Conservation (phyloP, 2,329 filamentous ascomycete species). For the Botrytis cinerea region DNA sequence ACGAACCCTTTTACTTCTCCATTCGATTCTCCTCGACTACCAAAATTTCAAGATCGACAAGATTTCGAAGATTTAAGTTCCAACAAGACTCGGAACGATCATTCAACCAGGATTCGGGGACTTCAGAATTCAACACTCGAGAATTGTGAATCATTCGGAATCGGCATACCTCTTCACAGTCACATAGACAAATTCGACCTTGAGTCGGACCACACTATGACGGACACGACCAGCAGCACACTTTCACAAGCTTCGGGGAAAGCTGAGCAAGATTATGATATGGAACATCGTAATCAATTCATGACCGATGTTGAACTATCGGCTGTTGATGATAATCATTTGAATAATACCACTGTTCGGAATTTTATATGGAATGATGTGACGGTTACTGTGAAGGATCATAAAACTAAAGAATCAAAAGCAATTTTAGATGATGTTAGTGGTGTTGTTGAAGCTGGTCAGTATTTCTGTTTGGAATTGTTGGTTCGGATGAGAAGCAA, state of each 20-base stretch:
- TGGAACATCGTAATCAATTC: conserved; percentile 21
- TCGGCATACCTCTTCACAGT: background rate
- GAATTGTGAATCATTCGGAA: background rate
- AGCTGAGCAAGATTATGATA: conserved; percentile 14
- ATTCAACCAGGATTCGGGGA: background rate
- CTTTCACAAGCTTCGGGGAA: conserved; percentile 21
- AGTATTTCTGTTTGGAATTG: conserved; percentile 18
- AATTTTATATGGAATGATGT: conserved; percentile 67
- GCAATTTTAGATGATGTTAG: conserved; percentile 63
- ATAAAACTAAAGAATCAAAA: conserved; percentile 62
- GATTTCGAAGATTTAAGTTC: background rate
- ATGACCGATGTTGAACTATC: conserved; percentile 38
- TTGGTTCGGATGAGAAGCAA: background rate
- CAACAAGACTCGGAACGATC: background rate
- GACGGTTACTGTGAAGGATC: conserved; percentile 72
- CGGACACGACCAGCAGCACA: conserved; percentile 19
- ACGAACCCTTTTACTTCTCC: conserved; percentile 15
- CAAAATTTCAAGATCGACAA: background rate
- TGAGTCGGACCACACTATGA: conserved; percentile 5
- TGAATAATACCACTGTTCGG: conserved; percentile 64
- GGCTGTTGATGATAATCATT: conserved; percentile 43
- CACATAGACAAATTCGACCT: background rate
- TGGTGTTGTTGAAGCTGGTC: conserved; percentile 65
- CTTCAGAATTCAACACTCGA: background rate
- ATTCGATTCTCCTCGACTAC: background rate